Base-by-base conservation (phyloP, 352 stramenopile species). In the Bremia lactucae region DNA sequence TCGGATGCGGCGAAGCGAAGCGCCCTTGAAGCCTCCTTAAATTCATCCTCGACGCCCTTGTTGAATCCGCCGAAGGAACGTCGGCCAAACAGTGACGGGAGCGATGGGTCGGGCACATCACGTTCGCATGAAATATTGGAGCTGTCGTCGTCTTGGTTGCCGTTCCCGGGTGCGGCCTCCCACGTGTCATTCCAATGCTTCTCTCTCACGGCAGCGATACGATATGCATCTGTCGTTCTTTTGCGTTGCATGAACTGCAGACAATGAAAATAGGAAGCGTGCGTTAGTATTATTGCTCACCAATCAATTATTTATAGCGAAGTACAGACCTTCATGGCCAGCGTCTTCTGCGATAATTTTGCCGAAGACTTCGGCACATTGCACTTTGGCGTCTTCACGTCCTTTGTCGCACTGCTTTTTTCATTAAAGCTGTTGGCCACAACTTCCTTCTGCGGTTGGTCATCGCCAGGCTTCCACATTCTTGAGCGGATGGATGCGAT, bases 161-260 rank as follows among this genome's bases (percentile, higher is more conserved):
- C 50, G 19, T 72, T 59, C 23, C 70, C 62, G 1, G 63, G 52
- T 22, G 20, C 33, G 0, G 53, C 47, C 22, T 73, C 54, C 72
- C 77, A 87, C 19, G 64, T 68, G 44, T 87, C 66, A 36, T 84
- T 61, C 41, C 72, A 65, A 45, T 75, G 61, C 49, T 77, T 63
- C 45, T 75, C 55, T 43, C 75, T 51, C 4, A 75, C 55, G 4
- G 71, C 65, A 6, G 63, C 62, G 31, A 67, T 59, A 38, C 75
- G 71, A 31, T 82, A 60, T 33, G 64, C 60, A 3, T 76, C 71
- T 4, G 67, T 61, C 42, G 65, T 68, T 47, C 79, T 83, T 60
- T 91, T 91, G 31, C 78, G 73, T 42, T 91, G 78, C 78, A 91
- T 91, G 40, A 91, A 91, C 78, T 89, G 55, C 15, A 36, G 6